These are phyloP conservation scores for Lichtheimia corymbifera DNA, from an alignment of 371 early-diverging fungal species.

Conservation along the genomic window DNA sequence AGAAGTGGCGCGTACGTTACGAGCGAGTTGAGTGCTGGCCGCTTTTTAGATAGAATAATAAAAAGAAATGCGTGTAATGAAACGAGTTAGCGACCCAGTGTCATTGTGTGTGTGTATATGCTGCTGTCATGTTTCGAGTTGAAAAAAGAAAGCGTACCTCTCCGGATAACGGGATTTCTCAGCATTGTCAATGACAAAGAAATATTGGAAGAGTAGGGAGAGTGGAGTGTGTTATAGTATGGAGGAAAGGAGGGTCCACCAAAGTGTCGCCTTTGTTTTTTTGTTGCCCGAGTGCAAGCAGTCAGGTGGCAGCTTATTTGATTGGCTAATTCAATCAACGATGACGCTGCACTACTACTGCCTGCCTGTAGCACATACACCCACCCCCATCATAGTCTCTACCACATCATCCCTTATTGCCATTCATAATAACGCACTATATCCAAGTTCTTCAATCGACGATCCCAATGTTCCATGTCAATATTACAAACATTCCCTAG, in stretches of 20 bases:
- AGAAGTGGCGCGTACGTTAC: conserved; percentile 7
- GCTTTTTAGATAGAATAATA: neutral
- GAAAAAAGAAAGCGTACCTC: conserved; percentile 28
- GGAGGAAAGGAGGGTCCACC: conserved; percentile 8
- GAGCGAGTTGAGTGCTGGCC: conserved; percentile 3
- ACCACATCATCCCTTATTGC: no score
- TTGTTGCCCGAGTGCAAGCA: neutral
- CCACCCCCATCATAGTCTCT: no score
- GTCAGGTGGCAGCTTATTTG: no score
- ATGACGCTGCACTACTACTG: no score
- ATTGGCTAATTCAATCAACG: no score
- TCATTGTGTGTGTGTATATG: no score
- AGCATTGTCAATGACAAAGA: conserved; percentile 35
- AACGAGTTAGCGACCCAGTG: neutral
- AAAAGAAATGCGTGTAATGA: conserved; percentile 1
- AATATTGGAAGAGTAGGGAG: conserved; percentile 40
- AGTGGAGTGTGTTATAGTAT: conserved; percentile 1
- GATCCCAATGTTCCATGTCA: no score
- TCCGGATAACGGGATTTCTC: conserved; percentile 41
- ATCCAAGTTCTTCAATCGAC: no score
- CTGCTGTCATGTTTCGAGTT: neutral
- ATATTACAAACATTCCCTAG: no score
- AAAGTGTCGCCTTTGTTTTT: neutral
- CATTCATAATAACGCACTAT: no score
- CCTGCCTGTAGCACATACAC: no score